Conservation (phyloP, 106 monocot species). For the Dendrobium officinale region DNA sequence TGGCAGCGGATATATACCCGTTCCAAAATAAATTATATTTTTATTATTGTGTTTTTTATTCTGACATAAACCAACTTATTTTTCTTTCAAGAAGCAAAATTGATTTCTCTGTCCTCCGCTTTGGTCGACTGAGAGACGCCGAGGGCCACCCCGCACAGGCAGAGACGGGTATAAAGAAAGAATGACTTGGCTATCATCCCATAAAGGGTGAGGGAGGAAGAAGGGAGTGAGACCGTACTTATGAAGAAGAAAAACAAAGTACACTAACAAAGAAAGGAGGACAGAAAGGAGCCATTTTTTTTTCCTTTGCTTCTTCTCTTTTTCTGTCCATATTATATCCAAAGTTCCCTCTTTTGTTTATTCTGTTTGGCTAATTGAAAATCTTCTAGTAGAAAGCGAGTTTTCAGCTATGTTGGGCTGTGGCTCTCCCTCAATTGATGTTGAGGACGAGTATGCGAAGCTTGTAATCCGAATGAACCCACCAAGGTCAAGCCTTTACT, state of each 20-base stretch:
- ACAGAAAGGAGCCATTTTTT: not conserved
- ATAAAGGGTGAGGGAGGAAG: constrained; percentile 1
- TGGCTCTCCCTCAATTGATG: constrained; percentile 37
- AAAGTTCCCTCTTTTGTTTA: not conserved
- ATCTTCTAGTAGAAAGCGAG: not conserved
- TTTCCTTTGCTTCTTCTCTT: not conserved
- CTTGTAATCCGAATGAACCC: constrained; percentile 85
- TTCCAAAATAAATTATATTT: too few relatives aligned
- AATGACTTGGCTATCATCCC: not conserved
- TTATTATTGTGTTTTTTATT: too few relatives aligned
- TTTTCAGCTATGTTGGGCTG: constrained; percentile 35
- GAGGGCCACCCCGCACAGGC: not conserved
- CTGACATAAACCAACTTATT: too few relatives aligned
- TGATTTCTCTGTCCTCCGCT: not conserved
- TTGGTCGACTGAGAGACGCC: not conserved
- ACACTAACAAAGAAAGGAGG: constrained; percentile 2
- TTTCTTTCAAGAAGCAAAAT: not conserved
- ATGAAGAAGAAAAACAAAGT: constrained; percentile 1
- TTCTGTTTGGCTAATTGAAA: not conserved
- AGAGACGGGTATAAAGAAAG: not conserved
- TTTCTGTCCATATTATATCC: not conserved
- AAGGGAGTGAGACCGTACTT: constrained; percentile 5
- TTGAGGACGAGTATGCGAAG: constrained; percentile 89
- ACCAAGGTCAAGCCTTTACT: constrained; percentile 43
- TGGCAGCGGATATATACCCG: too few relatives aligned